Evolutionary conservation across 2,329 filamentous ascomycete genomes (phyloP), one percentile per base, ranked within the genome.

Genomic region (Saccharata proteae): DNA sequence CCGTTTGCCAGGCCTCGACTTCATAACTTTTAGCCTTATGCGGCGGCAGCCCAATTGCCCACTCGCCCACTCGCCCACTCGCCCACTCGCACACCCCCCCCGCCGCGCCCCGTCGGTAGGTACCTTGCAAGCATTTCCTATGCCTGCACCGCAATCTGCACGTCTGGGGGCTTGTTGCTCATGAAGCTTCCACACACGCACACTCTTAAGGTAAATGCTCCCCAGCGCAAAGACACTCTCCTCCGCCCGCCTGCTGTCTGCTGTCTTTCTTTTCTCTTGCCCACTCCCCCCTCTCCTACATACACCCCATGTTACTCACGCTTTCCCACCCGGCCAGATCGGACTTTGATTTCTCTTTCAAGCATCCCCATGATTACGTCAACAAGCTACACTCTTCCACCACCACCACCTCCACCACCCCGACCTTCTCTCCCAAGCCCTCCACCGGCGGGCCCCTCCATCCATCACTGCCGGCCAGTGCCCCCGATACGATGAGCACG

Each of bases 261-360:
- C n/a, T 20, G 14, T 26, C 22, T 16, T 21, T 30, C 20, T 29
- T 30, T 29, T 29, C 9, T 17, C 29, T 28, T 16, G 32, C 13
- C 14, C 13, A 7, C 24, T 26, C 24, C 14, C 24, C 10, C 24
- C 8, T 6, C 24, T 26, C 24, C 34, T n/a, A n/a, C n/a, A n/a
- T n/a, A n/a, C n/a, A n/a, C 46, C 51, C 43, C 50, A 65, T 65
- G 61, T 63, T 63, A 55, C 62, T 66, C 55, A 65, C 62, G 43
- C 55, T 65, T 35, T 58, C 61, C 46, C 60, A 62, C 50, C 58
- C 61, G 47, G 43, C 51, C 41, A 61, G 57, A 49, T 48, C 54
- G 41, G 61, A 63, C 43, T 61, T 65, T 49, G 59, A 60, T 44
- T 52, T 50, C 51, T 60, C 59, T 43, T 51, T 49, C 49, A 61